Conservation (phyloP, 345 rosid species). For the rapeseed (Brassica napus) region DNA sequence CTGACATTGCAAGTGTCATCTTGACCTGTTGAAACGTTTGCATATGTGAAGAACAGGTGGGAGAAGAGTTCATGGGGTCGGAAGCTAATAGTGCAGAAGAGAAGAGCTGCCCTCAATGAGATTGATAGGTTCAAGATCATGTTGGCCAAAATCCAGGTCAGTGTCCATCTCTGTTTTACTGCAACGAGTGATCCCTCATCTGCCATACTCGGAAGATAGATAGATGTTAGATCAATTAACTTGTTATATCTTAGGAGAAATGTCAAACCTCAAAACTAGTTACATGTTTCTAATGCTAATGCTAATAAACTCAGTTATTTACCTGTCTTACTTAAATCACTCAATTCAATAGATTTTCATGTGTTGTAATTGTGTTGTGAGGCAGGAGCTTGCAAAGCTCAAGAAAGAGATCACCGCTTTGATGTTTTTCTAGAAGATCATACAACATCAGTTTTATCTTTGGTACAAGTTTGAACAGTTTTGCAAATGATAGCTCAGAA, state of each 20-base stretch:
- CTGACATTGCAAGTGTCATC: background rate
- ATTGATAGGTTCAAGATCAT: constrained; percentile 72
- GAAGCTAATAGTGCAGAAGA: constrained; percentile 60
- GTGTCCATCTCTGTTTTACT: background rate
- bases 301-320: background rate
- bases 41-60: constrained; percentile 75
- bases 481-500: background rate
- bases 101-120: constrained; percentile 63
- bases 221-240: background rate
- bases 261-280: background rate
- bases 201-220: background rate
- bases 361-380: constrained; percentile 27
- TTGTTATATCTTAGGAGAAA: background rate
- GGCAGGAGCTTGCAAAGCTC: constrained; percentile 52
- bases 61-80: constrained; percentile 76
- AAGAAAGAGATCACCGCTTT: constrained; percentile 40
- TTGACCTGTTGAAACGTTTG: background rate
- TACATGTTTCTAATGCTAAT: background rate
- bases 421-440: background rate
- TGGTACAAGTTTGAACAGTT: background rate
- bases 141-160: constrained; percentile 73
- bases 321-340: background rate
- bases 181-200: background rate
- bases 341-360: background rate
- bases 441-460: background rate